Base-by-base conservation (phyloP, 2,329 filamentous ascomycete genomes). In the Penicillium sp. region DNA sequence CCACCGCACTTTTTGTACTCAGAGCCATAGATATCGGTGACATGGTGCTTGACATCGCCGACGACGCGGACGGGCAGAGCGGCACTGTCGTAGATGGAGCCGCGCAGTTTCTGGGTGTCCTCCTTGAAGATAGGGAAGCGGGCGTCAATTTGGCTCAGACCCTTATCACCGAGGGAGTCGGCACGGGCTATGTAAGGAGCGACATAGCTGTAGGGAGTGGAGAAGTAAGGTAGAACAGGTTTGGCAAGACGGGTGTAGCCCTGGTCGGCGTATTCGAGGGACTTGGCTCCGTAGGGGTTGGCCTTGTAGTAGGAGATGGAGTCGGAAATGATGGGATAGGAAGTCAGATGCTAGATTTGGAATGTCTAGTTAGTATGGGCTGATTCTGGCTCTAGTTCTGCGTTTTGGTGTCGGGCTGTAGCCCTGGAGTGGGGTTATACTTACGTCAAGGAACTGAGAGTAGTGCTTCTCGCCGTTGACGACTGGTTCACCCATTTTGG, bases 321-420 rank as follows among this genome's bases (percentile, higher is more conserved):
- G 74, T 96, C 91, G 70, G 85, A 85, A 71, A 97, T 84, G 63
- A 95, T 76, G 39, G 93, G 93, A 77, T 96, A 96, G 63, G 87
- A 88, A 66, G 86, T 82, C 61, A 97, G 82, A 72, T 97, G 92
- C 90, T 96, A 26, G 9, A 53, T 46, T 46, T 55, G 50, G 38
- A 40, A 61, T 22, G 6, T 11, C 69, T 66, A 57, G 69, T 65
- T 53, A 62, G 50, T 34, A 34, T 53, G 56, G 40, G 35, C 22
- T 48, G 40, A 35, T 52, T 13, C 31, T 44, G 20, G 13, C 10
- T 35, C 13, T 35, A 5, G 29, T 44, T 44, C 10, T 34, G 14
- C 11, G 4, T 32, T 38, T n/a, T 18, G 32, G 7, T 5, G 22
- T 39, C 46, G 39, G 24, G 29, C 37, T 26, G 10, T 20, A 39